Percentiles rank a stretch among this genome's conserved stretches.
These are phyloP conservation scores for Boletus holoroseus DNA, from an alignment of 1,284 basidiomycete species.

Conservation along the genomic window DNA sequence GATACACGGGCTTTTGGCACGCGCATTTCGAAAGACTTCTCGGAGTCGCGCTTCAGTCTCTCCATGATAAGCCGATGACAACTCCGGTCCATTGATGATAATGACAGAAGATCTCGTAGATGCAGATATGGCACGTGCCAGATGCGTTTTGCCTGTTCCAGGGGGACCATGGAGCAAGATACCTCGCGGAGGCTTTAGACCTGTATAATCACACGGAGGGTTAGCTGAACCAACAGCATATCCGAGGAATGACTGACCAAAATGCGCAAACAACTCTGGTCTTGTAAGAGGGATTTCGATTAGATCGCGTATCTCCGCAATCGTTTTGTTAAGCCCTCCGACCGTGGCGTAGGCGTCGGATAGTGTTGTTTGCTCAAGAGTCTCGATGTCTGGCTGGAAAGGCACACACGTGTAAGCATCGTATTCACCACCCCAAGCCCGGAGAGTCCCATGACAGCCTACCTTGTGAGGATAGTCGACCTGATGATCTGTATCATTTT, in stretches of 20 bases:
- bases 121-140: slow-evolving; percentile 83
- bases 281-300: slow-evolving; percentile 89
- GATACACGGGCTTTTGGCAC: slow-evolving; percentile 79
- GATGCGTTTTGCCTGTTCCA: slow-evolving; percentile 91
- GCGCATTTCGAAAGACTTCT: slow-evolving; percentile 84
- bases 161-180: slow-evolving; percentile 89
- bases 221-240: slow-evolving; percentile 7
- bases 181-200: slow-evolving; percentile 84
- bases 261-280: slow-evolving; percentile 85
- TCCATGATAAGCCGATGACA: slow-evolving; percentile 92
- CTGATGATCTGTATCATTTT: slow-evolving; percentile 26
- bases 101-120: slow-evolving; percentile 78
- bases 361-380: slow-evolving; percentile 38
- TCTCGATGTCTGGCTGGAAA: slow-evolving; percentile 41
- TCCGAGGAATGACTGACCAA: slow-evolving; percentile 49
- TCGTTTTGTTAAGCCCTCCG: slow-evolving; percentile 86
- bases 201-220: slow-evolving; percentile 36
- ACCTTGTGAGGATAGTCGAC: slow-evolving; percentile 33
- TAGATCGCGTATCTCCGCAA: slow-evolving; percentile 86
- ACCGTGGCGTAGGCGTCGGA: slow-evolving; percentile 66
- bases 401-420: slow-evolving; percentile 14
- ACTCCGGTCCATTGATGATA: slow-evolving; percentile 90
- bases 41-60: slow-evolving; percentile 92
- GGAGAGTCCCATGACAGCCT: slow-evolving; percentile 5
- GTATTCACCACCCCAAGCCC: slow-evolving; percentile 7